phyloP scores from a whole-genome alignment of 208 protist species.

The Lotmaria passim region DNA sequence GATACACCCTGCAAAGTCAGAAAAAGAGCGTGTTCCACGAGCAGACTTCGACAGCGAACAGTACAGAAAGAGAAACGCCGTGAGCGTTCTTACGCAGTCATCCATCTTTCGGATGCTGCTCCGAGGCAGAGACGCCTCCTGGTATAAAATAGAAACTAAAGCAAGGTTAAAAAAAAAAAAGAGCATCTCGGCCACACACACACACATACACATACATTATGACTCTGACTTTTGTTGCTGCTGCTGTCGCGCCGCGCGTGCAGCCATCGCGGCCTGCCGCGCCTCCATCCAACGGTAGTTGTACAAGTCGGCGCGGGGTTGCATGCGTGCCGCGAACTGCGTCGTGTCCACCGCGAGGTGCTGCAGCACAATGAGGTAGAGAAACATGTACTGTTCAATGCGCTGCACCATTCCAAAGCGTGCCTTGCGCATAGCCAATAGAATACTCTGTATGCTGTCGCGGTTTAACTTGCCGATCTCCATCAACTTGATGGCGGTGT shows the following conservation, averaged over 20 bases:
- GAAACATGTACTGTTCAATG: constrained; percentile 87
- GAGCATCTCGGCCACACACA: too few species aligned
- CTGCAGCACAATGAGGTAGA: constrained; percentile 70
- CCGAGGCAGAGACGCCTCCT: neutral
- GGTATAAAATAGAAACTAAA: too few species aligned
- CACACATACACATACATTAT: too few species aligned
- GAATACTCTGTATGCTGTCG: constrained; percentile 44
- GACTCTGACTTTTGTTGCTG: constrained; percentile 4
- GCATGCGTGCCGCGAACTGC: constrained; percentile 30
- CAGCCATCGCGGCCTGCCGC: constrained; percentile 13
- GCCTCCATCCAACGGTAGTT: constrained; percentile 36
- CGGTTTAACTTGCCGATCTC: constrained; percentile 38
- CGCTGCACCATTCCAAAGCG: constrained; percentile 87
- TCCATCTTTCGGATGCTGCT: neutral
- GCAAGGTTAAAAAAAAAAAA: neutral
- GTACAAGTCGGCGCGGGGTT: constrained; percentile 33
- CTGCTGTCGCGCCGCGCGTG: constrained; percentile 7
- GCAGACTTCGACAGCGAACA: neutral
- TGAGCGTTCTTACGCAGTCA: too few species aligned
- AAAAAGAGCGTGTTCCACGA: too few species aligned
- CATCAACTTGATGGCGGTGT: constrained; percentile 52
- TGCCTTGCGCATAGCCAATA: constrained; percentile 58
- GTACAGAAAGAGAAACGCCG: constrained; percentile 3
- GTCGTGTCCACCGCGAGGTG: constrained; percentile 36
- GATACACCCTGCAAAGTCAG: too few species aligned